Evolutionary conservation across 257 asterid species (phyloP).

Genomic region (Eustoma russellianum): DNA sequence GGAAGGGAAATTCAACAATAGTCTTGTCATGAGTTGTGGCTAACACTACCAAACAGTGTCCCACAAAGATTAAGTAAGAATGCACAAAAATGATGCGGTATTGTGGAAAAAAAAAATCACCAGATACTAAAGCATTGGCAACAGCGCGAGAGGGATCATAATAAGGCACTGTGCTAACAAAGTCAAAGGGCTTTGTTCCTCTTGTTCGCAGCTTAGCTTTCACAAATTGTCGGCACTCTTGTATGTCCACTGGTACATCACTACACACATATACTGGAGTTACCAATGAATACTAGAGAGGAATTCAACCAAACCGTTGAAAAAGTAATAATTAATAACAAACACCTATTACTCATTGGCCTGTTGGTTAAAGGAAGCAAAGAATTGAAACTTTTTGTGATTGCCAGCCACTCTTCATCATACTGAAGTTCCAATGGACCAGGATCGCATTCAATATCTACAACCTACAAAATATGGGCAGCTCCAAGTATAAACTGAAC

Average conservation of each 20-base stretch:
- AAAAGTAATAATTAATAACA: conserved; percentile 7
- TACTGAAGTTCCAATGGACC: conserved; percentile 78
- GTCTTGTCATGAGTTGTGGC: too few relatives aligned
- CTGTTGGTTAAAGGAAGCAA: conserved; percentile 52
- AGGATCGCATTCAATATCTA: conserved; percentile 67
- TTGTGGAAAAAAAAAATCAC: conserved; percentile 28
- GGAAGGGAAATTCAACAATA: too few relatives aligned
- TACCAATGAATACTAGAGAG: conserved; percentile 8
- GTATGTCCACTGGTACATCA: conserved; percentile 38
- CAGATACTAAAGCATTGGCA: conserved; percentile 27
- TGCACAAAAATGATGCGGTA: conserved; percentile 1
- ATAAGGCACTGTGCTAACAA: conserved; percentile 62
- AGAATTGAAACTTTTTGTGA: conserved; percentile 65
- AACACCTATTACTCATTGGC: conserved; percentile 53
- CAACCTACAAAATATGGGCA: conserved; percentile 33
- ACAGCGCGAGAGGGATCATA: conserved; percentile 39
- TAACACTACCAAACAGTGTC: too few relatives aligned
- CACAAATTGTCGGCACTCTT: conserved; percentile 47
- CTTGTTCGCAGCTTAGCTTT: conserved; percentile 45
- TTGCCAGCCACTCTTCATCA: conserved; percentile 98
- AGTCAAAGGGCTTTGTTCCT: conserved; percentile 64
- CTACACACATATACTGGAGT: conserved; percentile 24
- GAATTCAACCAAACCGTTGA: background rate
- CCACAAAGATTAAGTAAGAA: background rate
- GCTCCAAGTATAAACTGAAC: conserved; percentile 9